Base-by-base conservation (phyloP, 2,329 filamentous ascomycete species). In the Pseudopithomyces chartarum region DNA sequence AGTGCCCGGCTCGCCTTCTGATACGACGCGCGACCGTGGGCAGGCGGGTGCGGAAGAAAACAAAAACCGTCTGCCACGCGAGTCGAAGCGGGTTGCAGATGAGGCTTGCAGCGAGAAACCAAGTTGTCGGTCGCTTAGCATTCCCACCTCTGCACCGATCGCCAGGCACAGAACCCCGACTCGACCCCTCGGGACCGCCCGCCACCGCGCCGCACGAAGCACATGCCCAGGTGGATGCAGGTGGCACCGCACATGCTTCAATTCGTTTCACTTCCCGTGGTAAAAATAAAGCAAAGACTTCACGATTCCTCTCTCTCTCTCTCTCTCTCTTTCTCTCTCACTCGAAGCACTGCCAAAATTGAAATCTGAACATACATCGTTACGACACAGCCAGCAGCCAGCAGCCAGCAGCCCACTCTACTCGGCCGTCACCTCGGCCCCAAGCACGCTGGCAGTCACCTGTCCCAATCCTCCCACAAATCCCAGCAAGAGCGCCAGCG, bases 381-480 rank as follows among this genome's bases (percentile, higher is more conserved):
- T n/a, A n/a, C n/a, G n/a, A n/a, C n/a, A n/a, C n/a, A n/a, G n/a
- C n/a, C n/a, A n/a, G n/a, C n/a, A n/a, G n/a, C n/a, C n/a, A n/a
- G n/a, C n/a, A n/a, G n/a, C n/a, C n/a, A n/a, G n/a, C n/a, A n/a
- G n/a, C n/a, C n/a, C n/a, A n/a, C n/a, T 44, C 58, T 53, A 67
- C 36, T 69, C 63, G 42, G 49, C 39, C 29, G 61, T 70, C 23
- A 71, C 69, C 59, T 77, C 75, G 17, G 73, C 73, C 8, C 75
- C 75, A 17, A 76, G 57, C 40, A 70, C 69, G 23, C 68, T 65
- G 19, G 73, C 63, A 42, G 68, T 70, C 29, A 74, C 44, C 52
- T 71, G 64, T 1, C 75, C 74, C 22, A 76, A 51, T 6, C 75
- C 75, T 11, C 74, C 74, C 2, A 70, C 36, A 29, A 76, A 69